Percentiles rank a stretch among this genome's conserved stretches.
These are phyloP conservation scores for Boletus pseudo-olivaceus DNA, from an alignment of 768 basidiomycete species.

Conservation along the genomic window DNA sequence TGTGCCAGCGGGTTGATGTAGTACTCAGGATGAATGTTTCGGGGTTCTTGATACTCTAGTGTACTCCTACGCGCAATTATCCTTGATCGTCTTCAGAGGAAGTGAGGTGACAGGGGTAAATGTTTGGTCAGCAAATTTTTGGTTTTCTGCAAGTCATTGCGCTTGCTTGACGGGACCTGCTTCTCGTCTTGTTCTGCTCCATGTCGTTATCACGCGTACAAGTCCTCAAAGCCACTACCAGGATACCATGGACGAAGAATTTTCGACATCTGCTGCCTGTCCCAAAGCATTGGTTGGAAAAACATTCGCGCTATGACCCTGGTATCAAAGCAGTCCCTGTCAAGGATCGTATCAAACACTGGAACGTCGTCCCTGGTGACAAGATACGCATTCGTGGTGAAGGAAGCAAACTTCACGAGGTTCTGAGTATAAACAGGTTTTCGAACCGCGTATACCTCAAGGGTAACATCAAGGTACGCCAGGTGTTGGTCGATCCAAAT, in stretches of 20 bases:
- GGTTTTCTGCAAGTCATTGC: neutral
- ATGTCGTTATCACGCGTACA: conserved; percentile 35
- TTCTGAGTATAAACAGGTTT: conserved; percentile 68
- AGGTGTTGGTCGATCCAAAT: neutral
- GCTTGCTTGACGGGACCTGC: neutral
- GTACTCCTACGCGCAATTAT: neutral
- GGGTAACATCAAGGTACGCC: conserved; percentile 33
- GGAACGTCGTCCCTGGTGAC: conserved; percentile 88
- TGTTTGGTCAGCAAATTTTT: conserved; percentile 21
- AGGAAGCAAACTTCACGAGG: conserved; percentile 59
- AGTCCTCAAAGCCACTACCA: conserved; percentile 47
- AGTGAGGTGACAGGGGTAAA: neutral
- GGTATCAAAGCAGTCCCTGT: conserved; percentile 52
- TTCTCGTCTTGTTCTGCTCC: neutral
- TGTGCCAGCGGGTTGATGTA: conserved; percentile 20
- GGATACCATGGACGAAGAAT: conserved; percentile 55
- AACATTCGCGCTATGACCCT: conserved; percentile 40
- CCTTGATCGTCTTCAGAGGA: neutral
- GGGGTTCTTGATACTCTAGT: neutral
- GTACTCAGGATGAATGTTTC: neutral
- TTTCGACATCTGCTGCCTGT: conserved; percentile 63
- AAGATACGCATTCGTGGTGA: conserved; percentile 69
- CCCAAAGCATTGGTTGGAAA: conserved; percentile 51
- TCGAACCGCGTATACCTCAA: conserved; percentile 65
- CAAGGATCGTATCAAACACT: conserved; percentile 73